Conservation (phyloP, 768 basidiomycete genomes). For the Clitopilus hobsonii region DNA sequence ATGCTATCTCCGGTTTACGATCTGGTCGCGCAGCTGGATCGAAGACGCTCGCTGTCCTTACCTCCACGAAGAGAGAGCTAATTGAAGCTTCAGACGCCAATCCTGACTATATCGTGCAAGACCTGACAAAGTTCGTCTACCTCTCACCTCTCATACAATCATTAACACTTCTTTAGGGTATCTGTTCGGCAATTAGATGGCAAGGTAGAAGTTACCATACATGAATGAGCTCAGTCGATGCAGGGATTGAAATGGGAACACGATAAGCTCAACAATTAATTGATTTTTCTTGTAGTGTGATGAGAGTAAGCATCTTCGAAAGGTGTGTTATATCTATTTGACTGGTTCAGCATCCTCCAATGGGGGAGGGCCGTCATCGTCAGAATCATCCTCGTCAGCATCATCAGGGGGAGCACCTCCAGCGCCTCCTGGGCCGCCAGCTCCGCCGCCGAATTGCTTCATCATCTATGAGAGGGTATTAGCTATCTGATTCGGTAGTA, state of each 20-base stretch:
- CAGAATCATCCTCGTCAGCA: constrained; percentile 43
- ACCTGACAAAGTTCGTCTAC: constrained; percentile 56
- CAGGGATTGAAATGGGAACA: too few relatives aligned
- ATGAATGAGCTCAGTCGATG: constrained; percentile 18
- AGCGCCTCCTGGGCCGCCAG: constrained; percentile 27
- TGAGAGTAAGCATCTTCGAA: not conserved
- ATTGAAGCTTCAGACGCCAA: constrained; percentile 48
- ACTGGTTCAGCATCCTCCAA: constrained; percentile 62
- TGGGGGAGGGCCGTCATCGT: constrained; percentile 74
- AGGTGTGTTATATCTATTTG: constrained; percentile 24
- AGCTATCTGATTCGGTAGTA: not conserved
- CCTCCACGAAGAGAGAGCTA: constrained; percentile 58
- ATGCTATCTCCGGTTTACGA: constrained; percentile 79
- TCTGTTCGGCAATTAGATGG: constrained; percentile 39
- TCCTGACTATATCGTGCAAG: constrained; percentile 63
- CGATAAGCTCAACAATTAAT: too few relatives aligned
- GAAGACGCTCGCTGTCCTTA: constrained; percentile 77
- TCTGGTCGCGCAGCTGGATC: constrained; percentile 76
- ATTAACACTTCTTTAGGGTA: constrained; percentile 30
- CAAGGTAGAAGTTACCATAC: constrained; percentile 42
- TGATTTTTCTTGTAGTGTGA: too few relatives aligned
- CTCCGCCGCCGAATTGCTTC: constrained; percentile 43
- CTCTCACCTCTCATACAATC: not conserved
- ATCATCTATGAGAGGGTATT: constrained; percentile 35
- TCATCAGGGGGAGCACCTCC: constrained; percentile 18